Evolutionary conservation across 2,329 filamentous ascomycete genomes (phyloP), one percentile per base, ranked within the genome.

Genomic region (Dothideomycetes sp.): DNA sequence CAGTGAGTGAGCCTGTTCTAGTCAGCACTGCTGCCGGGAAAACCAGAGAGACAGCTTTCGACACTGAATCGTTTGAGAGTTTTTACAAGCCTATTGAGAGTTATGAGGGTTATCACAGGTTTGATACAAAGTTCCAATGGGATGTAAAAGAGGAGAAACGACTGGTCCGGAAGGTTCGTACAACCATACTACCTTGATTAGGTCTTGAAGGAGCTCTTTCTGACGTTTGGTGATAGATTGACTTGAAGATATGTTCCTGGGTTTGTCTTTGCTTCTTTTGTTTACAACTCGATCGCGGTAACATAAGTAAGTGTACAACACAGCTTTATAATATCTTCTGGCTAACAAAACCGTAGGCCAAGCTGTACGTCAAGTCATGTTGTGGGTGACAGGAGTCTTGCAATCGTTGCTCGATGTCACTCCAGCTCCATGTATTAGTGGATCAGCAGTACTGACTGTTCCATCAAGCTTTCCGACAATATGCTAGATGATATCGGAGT

Each of bases 401-500:
- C n/a, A n/a, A n/a, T n/a, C n/a, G n/a, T n/a, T n/a, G n/a, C n/a
- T n/a, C n/a, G n/a, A n/a, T n/a, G n/a, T n/a, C n/a, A n/a, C n/a
- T n/a, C n/a, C n/a, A n/a, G n/a, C n/a, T n/a, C n/a, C n/a, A n/a
- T n/a, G n/a, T n/a, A n/a, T n/a, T n/a, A n/a, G n/a, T n/a, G n/a
- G n/a, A n/a, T n/a, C n/a, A 55, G 52, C 41, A 78, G 78, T 49
- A n/a, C n/a, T n/a, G n/a, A n/a, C n/a, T n/a, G n/a, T n/a, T n/a
- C n/a, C n/a, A n/a, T n/a, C n/a, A 78, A 76, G 3, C 60, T 76
- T 20, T 75, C 74, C 2, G 78, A 81, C 52, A 73, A 76, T 49
- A 65, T 82, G 51, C 64, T 83, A 7, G 61, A 56, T 33, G 79
- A 78, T 42, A 53, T 68, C 41, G 63, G 57, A 4, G 63, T 68